Conservation (phyloP, 225 moss, liverwort and hornwort genomes). For the Sphagnum contortum region DNA sequence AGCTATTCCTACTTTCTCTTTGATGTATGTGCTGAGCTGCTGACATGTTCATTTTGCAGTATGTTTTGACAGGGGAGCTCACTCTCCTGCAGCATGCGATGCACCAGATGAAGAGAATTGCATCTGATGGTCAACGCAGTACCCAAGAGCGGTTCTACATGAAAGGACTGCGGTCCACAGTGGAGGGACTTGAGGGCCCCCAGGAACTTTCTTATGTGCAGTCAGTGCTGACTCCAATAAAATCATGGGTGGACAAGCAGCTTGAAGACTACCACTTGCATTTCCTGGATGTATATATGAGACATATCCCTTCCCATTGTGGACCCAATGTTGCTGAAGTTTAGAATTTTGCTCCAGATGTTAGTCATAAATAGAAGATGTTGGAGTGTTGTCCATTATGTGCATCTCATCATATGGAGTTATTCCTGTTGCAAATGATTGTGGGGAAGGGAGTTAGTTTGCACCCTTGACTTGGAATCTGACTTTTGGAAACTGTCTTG, state of each 20-base stretch:
- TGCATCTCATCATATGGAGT: too few species aligned
- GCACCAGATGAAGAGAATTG: slow-evolving; percentile 84
- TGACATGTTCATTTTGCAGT: slow-evolving; percentile 33
- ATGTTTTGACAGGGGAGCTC: slow-evolving; percentile 86
- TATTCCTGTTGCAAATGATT: too few species aligned
- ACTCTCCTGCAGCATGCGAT: slow-evolving; percentile 72
- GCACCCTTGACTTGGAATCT: too few species aligned
- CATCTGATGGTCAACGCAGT: slow-evolving; percentile 87
- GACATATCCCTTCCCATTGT: not conserved
- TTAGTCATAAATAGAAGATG: too few species aligned
- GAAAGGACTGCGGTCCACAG: slow-evolving; percentile 51
- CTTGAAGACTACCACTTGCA: slow-evolving; percentile 78
- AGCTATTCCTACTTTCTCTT: too few species aligned
- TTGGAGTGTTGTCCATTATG: too few species aligned
- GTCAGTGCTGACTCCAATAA: slow-evolving; percentile 84
- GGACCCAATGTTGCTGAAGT: too few species aligned
- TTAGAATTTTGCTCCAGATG: too few species aligned
- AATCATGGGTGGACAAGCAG: slow-evolving; percentile 90
- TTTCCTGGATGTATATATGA: slow-evolving; percentile 59
- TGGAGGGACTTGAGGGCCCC: slow-evolving; percentile 57
- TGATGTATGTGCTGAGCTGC: not conserved
- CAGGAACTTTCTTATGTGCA: slow-evolving; percentile 81
- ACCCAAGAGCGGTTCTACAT: slow-evolving; percentile 81
- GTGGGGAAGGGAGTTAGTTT: too few species aligned
- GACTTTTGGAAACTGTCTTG: too few species aligned